Base-by-base conservation (phyloP, 2,329 filamentous ascomycete genomes). In the Colletotrichum sp. region DNA sequence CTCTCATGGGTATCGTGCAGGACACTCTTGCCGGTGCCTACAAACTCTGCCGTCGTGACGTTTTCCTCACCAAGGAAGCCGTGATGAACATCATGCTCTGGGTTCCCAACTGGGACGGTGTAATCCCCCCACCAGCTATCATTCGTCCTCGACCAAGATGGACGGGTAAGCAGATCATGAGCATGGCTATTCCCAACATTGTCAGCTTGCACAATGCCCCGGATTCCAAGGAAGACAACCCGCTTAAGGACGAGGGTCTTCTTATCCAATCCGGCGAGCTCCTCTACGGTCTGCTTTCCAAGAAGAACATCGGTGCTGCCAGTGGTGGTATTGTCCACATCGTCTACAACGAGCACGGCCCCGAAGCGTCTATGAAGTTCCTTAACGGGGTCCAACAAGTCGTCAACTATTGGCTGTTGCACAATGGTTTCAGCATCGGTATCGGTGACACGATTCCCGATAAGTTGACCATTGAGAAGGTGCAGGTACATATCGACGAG, bases 1-100 rank as follows among this genome's bases (percentile, higher is more conserved):
- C 97, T 63, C 90, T 99, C 72, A 99, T 99, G 98, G 98, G 98
- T 92, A 99, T 99, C 80, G 97, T 99, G 26, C 97, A 99, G 85
- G 97, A 99, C 85, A 98, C 96, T 28, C 90, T 99, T 75, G 97
- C 96, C 79, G 97, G 98, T 86, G 94, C 96, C 59, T 99, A 98
- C 92, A 99, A 99, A 88, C 93, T 99, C 80, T 98, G 94, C 81
- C 94, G 96, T 80, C 93, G 96, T 83, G 97, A 99, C 84, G 93
- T 95, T 34, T 98, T 99, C 86, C 87, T 99, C 75, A 94, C 92
- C 73, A 96, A 96, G 84, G 94, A 98, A 79, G 90, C 96, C 83
- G 94, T 99, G 78, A 99, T 98, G 96, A 98, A 98, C 84, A 91
- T 98, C 79, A 94, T 99, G 89, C 90, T 99, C 79, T 99, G 96